These are phyloP conservation scores for Pyrenophora seminiperda DNA, from an alignment of 2,329 filamentous ascomycete species.

Conservation along the genomic window DNA sequence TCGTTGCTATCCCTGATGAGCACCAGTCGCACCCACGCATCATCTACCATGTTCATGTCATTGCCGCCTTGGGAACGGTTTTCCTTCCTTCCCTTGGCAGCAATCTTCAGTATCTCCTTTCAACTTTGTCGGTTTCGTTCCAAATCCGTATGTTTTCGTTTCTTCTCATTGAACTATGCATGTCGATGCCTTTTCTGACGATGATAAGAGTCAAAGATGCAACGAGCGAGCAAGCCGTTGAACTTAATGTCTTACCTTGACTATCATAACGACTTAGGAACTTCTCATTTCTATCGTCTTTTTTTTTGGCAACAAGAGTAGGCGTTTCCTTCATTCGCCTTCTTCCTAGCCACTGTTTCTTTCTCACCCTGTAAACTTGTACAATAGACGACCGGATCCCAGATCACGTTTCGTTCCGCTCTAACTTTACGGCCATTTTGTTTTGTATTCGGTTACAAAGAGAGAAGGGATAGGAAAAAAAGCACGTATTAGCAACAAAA, in stretches of 20 bases:
- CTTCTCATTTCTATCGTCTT: constrained; percentile 5
- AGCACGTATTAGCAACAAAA: constrained; percentile 42
- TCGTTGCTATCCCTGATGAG: constrained; percentile 36
- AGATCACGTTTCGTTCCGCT: constrained; percentile 15
- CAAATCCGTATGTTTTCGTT: constrained; percentile 23
- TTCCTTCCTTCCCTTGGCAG: constrained; percentile 15
- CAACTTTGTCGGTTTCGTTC: constrained; percentile 22
- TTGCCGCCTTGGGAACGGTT: constrained; percentile 4
- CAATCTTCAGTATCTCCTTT: constrained; percentile 21
- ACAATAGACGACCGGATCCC: constrained; percentile 39
- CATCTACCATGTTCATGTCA: constrained; percentile 22
- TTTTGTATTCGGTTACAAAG: neutral
- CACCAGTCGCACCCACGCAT: constrained; percentile 33
- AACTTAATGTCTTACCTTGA: constrained; percentile 47
- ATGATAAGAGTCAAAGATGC: constrained; percentile 37
- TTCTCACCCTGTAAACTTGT: constrained; percentile 29
- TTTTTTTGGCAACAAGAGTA: constrained; percentile 10
- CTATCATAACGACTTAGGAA: constrained; percentile 41
- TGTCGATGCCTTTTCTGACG: constrained; percentile 28
- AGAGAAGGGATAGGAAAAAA: constrained; percentile 29
- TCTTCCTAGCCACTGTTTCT: constrained; percentile 17
- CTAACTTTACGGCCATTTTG: constrained; percentile 48
- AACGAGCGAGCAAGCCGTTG: constrained; percentile 28
- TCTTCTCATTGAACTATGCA: constrained; percentile 27
- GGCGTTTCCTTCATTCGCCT: neutral